A percentile compares a stretch with the other conserved stretches of the same genome.
Evolutionary conservation across 495 filamentous ascomycete species (phyloP).

Genomic region (Penicillium argentinense): DNA sequence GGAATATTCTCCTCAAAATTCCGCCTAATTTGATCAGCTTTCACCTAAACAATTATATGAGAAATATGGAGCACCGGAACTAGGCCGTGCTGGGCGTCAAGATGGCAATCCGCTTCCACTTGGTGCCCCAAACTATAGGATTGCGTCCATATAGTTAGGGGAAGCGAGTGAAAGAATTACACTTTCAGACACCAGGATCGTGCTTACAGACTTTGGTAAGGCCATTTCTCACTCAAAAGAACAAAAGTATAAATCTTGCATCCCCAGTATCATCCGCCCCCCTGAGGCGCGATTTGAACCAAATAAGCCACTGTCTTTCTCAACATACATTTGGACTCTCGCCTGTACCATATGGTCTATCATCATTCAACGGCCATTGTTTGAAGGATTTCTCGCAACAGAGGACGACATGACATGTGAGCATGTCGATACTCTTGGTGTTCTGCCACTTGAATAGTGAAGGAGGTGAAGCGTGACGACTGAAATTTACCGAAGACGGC

Average conservation of each 20-base stretch:
- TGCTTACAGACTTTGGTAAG: constrained; percentile 44
- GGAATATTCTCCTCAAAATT: constrained; percentile 29
- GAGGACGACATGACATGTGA: constrained; percentile 35
- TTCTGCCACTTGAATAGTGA: constrained; percentile 30
- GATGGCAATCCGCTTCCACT: constrained; percentile 27
- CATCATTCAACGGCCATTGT: constrained; percentile 19
- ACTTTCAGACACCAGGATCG: constrained; percentile 27
- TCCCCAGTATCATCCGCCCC: constrained; percentile 27
- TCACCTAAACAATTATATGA: constrained; percentile 26
- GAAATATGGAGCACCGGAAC: constrained; percentile 26
- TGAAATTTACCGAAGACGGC: constrained; percentile 17
- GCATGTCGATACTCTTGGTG: constrained; percentile 37
- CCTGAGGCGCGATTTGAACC: constrained; percentile 25
- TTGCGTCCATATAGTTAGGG: constrained; percentile 30
- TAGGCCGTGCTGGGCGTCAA: constrained; percentile 21
- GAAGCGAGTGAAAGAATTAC: constrained; percentile 25
- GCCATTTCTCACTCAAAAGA: constrained; percentile 30
- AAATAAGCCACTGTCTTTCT: constrained; percentile 18
- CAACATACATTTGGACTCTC: constrained; percentile 31
- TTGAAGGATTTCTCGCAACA: constrained; percentile 22
- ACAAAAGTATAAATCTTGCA: constrained; percentile 26
- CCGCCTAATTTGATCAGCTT: constrained; percentile 19
- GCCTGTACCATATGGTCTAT: constrained; percentile 29
- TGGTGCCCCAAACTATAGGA: constrained; percentile 20
- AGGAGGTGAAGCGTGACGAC: constrained; percentile 13